Percentiles rank a stretch among this genome's conserved stretches.
These are phyloP conservation scores for Penicillium occitanis DNA, from an alignment of 2,329 filamentous ascomycete genomes.

Conservation along the genomic window DNA sequence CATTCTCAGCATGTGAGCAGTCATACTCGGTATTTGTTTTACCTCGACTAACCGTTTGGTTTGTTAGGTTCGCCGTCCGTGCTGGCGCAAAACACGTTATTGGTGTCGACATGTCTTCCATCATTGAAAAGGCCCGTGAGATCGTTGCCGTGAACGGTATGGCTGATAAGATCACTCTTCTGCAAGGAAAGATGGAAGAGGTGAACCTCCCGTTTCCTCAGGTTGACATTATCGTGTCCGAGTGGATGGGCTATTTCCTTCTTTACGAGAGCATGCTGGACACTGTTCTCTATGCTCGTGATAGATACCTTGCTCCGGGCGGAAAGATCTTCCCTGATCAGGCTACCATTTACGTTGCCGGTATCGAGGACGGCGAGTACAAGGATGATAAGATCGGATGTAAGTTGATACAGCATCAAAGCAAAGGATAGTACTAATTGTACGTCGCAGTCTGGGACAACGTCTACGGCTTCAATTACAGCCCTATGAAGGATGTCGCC, in stretches of 20 bases:
- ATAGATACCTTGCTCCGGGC: slow-evolving; percentile 81
- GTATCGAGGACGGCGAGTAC: slow-evolving; percentile 98
- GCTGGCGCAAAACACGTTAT: slow-evolving; percentile 98
- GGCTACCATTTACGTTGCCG: slow-evolving; percentile 94
- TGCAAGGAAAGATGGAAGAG: slow-evolving; percentile 99
- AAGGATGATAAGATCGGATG: slow-evolving; percentile 99
- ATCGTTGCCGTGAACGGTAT: slow-evolving; percentile 92
- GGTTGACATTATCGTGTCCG: slow-evolving; percentile 99
- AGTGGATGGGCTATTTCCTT: slow-evolving; percentile 99
- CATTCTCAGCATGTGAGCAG: slow-evolving; percentile 88
- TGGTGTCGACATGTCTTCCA: slow-evolving; percentile 98
- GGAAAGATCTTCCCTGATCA: slow-evolving; percentile 98
- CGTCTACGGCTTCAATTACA: slow-evolving; percentile 97
- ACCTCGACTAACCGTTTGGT: background rate
- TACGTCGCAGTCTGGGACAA: slow-evolving; percentile 85
- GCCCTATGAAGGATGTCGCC: slow-evolving; percentile 87
- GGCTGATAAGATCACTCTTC: slow-evolving; percentile 91
- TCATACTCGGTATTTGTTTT: background rate
- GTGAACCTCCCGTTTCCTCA: slow-evolving; percentile 88
- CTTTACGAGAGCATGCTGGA: slow-evolving; percentile 99
- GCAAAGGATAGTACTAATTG: slow-evolving; percentile 28
- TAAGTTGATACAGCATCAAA: slow-evolving; percentile 51
- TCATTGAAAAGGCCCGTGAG: slow-evolving; percentile 96
- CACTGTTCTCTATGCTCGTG: slow-evolving; percentile 93
- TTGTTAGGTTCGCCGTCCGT: slow-evolving; percentile 86